Percentiles rank a stretch among this genome's conserved stretches.
Conservation (phyloP, 495 filamentous ascomycete genomes). For the Cercophora samala region DNA sequence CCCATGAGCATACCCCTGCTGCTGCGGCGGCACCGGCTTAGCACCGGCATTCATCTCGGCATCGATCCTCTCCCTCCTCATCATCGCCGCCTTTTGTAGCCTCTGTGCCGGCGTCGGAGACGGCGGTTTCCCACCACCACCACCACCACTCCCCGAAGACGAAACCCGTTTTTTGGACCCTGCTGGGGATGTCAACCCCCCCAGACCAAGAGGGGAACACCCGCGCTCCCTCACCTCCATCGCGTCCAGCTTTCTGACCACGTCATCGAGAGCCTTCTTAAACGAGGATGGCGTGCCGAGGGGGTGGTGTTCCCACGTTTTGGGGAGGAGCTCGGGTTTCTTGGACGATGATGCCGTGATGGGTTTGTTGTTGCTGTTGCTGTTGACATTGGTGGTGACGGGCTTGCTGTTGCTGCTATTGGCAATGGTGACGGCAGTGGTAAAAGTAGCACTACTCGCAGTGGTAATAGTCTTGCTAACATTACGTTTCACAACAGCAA, state of each 20-base stretch:
- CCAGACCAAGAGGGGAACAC: not conserved
- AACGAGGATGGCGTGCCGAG: constrained; percentile 34
- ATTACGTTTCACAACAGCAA: not conserved
- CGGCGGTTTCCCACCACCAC: not conserved
- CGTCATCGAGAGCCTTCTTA: constrained; percentile 38
- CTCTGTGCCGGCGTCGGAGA: not conserved
- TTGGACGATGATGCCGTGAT: too few relatives aligned
- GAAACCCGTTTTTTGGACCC: not conserved
- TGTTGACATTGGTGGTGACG: constrained; percentile 1
- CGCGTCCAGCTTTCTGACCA: constrained; percentile 33
- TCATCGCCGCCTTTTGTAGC: not conserved
- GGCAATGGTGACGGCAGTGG: too few relatives aligned
- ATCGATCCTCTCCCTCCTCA: not conserved
- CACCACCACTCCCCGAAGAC: not conserved
- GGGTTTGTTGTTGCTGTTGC: constrained; percentile 18
- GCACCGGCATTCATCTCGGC: not conserved
- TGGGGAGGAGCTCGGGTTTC: constrained; percentile 27
- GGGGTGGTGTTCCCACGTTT: constrained; percentile 34
- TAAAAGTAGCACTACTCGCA: too few relatives aligned
- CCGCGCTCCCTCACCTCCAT: constrained; percentile 26
- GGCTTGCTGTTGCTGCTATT: too few relatives aligned
- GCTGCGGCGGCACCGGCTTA: not conserved
- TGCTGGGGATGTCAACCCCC: too few relatives aligned
- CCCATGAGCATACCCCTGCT: not conserved
- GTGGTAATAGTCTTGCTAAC: too few relatives aligned